Evolutionary conservation across 768 basidiomycete genomes (phyloP).

Genomic region (Hemileccinum rubropunctum): DNA sequence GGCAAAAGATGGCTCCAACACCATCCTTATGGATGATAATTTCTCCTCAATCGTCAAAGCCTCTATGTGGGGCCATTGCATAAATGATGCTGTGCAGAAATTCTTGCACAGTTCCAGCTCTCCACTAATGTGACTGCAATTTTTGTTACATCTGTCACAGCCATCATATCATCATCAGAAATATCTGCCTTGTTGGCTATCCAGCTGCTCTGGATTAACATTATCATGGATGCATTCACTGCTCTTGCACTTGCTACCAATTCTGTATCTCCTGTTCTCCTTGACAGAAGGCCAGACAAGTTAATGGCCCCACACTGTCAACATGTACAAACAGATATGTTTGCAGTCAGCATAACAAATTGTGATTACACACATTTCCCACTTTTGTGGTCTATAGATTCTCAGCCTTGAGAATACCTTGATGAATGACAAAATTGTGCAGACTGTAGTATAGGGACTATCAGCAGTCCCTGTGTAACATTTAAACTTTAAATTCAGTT

Average conservation of each 20-base stretch:
- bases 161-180: slow-evolving; percentile 75
- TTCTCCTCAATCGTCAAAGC: slow-evolving; percentile 96
- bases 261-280: slow-evolving; percentile 75
- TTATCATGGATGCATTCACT: slow-evolving; percentile 98
- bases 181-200: slow-evolving; percentile 90
- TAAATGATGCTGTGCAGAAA: slow-evolving; percentile 96
- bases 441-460: slow-evolving; percentile 91
- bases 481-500: too few species aligned
- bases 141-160: slow-evolving; percentile 87
- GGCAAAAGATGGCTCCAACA: slow-evolving; percentile 98
- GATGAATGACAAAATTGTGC: slow-evolving; percentile 47
- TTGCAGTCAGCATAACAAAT: slow-evolving; percentile 89
- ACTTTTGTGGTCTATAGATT: slow-evolving; percentile 77
- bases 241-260: slow-evolving; percentile 97
- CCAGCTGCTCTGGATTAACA: slow-evolving; percentile 97
- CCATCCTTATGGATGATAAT: slow-evolving; percentile 97
- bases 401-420: slow-evolving; percentile 49
- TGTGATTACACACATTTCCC: slow-evolving; percentile 78
- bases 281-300: slow-evolving; percentile 89
- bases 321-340: slow-evolving; percentile 97
- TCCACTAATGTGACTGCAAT: slow-evolving; percentile 96
- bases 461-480: too few species aligned
- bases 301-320: slow-evolving; percentile 78
- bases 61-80: slow-evolving; percentile 98
- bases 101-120: slow-evolving; percentile 95